A percentile compares a stretch with the other conserved stretches of the same genome.
These are phyloP conservation scores for Penicillium herquei DNA, from an alignment of 495 filamentous ascomycete genomes.

Conservation along the genomic window DNA sequence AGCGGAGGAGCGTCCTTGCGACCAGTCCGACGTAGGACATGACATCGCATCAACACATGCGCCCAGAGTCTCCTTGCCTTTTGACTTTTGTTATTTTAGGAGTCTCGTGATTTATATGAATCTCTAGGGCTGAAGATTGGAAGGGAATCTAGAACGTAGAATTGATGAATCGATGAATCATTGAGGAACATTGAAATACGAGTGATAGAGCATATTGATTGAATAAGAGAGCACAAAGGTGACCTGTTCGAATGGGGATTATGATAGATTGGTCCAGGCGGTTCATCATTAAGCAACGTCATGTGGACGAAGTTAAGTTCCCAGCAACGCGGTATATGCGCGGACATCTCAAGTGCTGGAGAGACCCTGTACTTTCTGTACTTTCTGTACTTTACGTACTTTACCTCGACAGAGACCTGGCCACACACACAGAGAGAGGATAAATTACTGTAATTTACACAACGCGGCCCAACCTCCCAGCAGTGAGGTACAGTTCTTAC, in stretches of 20 bases:
- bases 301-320: constrained; percentile 4
- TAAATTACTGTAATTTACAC: background rate
- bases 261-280: constrained; percentile 3
- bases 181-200: background rate
- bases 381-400: too few relatives aligned
- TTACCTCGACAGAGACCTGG: too few relatives aligned
- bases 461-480: constrained; percentile 19
- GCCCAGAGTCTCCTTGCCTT: constrained; percentile 20
- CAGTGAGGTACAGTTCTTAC: background rate
- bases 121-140: background rate
- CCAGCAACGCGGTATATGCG: background rate
- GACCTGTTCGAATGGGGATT: constrained; percentile 10
- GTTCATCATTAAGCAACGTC: constrained; percentile 3
- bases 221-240: background rate
- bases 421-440: too few relatives aligned
- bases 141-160: background rate
- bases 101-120: background rate
- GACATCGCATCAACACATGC: constrained; percentile 16
- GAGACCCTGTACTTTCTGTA: too few relatives aligned
- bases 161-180: background rate
- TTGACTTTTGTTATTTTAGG: background rate
- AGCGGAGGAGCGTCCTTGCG: background rate
- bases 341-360: too few relatives aligned
- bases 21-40: constrained; percentile 24
- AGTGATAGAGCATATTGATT: background rate